phyloP scores from a whole-genome alignment of 2,329 filamentous ascomycete species.

The Aspergillus ochraceus region DNA sequence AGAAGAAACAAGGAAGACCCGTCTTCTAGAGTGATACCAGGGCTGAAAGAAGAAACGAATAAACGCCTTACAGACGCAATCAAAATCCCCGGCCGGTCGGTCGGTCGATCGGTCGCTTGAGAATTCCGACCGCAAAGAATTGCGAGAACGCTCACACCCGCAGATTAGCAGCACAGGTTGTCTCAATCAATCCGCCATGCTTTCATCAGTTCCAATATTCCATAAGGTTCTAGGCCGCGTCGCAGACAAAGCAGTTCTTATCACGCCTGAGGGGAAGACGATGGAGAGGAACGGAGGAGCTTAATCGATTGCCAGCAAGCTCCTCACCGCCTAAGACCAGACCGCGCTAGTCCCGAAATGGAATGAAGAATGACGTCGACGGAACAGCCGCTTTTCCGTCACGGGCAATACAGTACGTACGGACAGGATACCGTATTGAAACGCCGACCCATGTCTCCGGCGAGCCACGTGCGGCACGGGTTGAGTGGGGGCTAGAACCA shows the following conservation, averaged over 20 bases:
- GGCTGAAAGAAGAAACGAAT: not conserved
- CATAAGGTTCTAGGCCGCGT: not conserved
- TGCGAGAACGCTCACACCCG: not conserved
- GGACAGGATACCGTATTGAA: not conserved
- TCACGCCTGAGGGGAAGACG: not conserved
- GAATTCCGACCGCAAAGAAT: not conserved
- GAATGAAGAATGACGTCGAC: conserved; percentile 1
- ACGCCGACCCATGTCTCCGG: conserved; percentile 4
- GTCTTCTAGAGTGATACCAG: not conserved
- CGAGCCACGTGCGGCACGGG: conserved; percentile 21
- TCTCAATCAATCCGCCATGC: not conserved
- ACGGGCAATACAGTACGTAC: conserved; percentile 1
- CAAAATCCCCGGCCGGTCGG: not conserved
- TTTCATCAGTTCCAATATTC: not conserved
- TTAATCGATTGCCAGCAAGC: not conserved
- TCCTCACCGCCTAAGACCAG: conserved; percentile 4
- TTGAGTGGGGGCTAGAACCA: conserved; percentile 12
- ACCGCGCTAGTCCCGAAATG: conserved; percentile 1
- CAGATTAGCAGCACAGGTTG: not conserved
- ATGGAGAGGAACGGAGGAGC: not conserved
- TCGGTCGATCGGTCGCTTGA: not conserved
- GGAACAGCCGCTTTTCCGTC: not conserved
- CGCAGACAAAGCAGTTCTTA: not conserved
- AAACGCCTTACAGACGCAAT: not conserved
- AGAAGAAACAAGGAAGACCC: not conserved